Conservation (phyloP, 2,329 filamentous ascomycete genomes). For the Verruconis gallopava region DNA sequence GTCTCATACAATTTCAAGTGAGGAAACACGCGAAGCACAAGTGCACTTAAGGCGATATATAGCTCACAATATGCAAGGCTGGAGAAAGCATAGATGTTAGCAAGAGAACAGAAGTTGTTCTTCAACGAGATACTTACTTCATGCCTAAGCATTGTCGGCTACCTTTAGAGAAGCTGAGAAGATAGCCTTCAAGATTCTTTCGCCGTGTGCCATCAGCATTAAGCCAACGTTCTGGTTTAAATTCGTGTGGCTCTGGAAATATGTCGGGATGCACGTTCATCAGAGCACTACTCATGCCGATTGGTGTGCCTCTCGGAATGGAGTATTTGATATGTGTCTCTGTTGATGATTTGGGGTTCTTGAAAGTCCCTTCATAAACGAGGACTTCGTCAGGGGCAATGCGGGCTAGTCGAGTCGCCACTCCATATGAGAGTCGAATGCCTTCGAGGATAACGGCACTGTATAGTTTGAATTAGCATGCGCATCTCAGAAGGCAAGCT, state of each 20-base stretch:
- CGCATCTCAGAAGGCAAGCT: no score
- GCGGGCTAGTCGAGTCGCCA: slow-evolving; percentile 16
- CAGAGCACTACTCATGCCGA: slow-evolving; percentile 12
- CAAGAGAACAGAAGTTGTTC: no score
- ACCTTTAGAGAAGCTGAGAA: slow-evolving; percentile 52
- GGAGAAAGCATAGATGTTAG: neutral
- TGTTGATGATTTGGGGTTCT: neutral
- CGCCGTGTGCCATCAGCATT: slow-evolving; percentile 25
- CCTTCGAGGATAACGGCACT: slow-evolving; percentile 21
- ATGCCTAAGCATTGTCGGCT: slow-evolving; percentile 54
- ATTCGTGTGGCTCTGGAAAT: slow-evolving; percentile 10
- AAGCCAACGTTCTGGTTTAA: slow-evolving; percentile 39
- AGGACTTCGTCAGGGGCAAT: slow-evolving; percentile 14
- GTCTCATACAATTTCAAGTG: slow-evolving; percentile 11
- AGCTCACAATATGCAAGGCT: slow-evolving; percentile 11
- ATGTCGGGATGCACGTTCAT: slow-evolving; percentile 21
- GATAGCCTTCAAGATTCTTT: slow-evolving; percentile 39
- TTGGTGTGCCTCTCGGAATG: slow-evolving; percentile 11
- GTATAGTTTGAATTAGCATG: neutral
- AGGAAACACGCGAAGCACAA: slow-evolving; percentile 8
- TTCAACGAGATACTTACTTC: slow-evolving; percentile 43
- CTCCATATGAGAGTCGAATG: slow-evolving; percentile 20
- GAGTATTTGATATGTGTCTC: slow-evolving; percentile 1
- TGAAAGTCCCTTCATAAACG: slow-evolving; percentile 7
- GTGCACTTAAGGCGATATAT: slow-evolving; percentile 9